These are phyloP conservation scores for Ormosia semicastrata DNA, from an alignment of 306 rosid species.

Conservation along the genomic window DNA sequence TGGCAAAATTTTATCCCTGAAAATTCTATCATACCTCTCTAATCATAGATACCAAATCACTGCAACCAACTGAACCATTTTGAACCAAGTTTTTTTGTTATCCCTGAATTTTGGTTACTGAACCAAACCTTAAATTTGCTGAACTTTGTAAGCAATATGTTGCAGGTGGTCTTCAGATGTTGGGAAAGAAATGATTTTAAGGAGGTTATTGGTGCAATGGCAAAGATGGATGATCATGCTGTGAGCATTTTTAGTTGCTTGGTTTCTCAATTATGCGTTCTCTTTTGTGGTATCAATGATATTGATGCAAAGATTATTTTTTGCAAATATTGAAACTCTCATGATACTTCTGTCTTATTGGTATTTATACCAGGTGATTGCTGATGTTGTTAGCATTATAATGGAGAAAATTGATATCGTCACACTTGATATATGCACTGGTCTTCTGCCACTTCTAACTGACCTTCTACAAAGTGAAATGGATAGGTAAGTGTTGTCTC, in stretches of 20 bases:
- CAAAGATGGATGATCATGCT: conserved; percentile 88
- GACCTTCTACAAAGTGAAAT: conserved; percentile 79
- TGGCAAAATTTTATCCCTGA: too few species aligned
- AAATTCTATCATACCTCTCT: not conserved
- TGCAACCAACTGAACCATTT: too few species aligned
- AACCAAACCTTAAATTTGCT: conserved; percentile 23
- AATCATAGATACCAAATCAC: not conserved
- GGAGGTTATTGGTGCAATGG: conserved; percentile 82
- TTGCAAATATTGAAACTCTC: not conserved
- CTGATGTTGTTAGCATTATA: conserved; percentile 87
- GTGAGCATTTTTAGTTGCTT: conserved; percentile 46
- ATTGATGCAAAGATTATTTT: not conserved
- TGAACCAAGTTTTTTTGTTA: too few species aligned
- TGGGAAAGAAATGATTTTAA: conserved; percentile 95
- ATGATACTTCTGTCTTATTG: not conserved
- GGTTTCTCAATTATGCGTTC: not conserved
- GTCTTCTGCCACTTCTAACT: conserved; percentile 71
- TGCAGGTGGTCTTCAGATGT: conserved; percentile 81
- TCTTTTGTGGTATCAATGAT: conserved; percentile 3
- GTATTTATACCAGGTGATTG: conserved; percentile 73
- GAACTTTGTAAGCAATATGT: conserved; percentile 29
- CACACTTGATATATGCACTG: conserved; percentile 83
- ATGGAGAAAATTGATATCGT: conserved; percentile 68
- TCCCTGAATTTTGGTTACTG: not conserved
- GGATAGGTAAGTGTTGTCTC: conserved; percentile 61